Percentiles rank a stretch among this genome's conserved stretches.
phyloP scores from a whole-genome alignment of 228 moss, liverwort and hornwort species.

The Sphagnum magellanicum region DNA sequence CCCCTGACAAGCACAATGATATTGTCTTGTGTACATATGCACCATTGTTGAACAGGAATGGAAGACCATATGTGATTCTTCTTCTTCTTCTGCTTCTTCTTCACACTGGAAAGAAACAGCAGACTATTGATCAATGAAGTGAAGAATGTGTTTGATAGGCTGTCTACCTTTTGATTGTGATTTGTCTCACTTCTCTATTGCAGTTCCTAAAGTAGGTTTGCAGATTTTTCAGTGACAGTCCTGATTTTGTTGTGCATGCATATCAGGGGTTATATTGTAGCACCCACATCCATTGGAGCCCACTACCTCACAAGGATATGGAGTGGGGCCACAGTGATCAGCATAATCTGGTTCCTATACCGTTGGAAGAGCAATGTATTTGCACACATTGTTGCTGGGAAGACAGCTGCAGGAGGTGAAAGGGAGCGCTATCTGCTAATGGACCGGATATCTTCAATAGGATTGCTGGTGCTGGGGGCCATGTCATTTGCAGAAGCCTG shows the following conservation, averaged over 20 bases:
- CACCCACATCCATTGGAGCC: constrained; percentile 57
- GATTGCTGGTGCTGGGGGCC: constrained; percentile 57
- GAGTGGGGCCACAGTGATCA: constrained; percentile 76
- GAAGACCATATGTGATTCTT: neutral
- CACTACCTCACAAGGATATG: constrained; percentile 73
- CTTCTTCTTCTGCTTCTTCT: neutral
- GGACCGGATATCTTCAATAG: constrained; percentile 71
- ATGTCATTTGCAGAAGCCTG: constrained; percentile 77
- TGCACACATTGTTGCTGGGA: constrained; percentile 35
- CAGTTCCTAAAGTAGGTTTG: neutral
- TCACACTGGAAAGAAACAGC: no score
- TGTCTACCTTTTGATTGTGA: no score
- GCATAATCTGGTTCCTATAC: constrained; percentile 75
- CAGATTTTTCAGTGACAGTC: no score
- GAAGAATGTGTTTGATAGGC: neutral
- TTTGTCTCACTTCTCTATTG: neutral
- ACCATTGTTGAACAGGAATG: neutral
- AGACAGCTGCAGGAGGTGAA: constrained; percentile 38
- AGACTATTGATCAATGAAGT: no score
- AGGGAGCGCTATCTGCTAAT: constrained; percentile 66
- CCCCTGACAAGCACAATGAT: no score
- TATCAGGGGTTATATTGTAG: constrained; percentile 64
- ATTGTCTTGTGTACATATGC: neutral
- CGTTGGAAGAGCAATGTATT: constrained; percentile 79
- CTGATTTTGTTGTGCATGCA: neutral